A percentile compares a stretch with the other conserved stretches of the same genome.
phyloP scores from a whole-genome alignment of 805 yeast genomes.

The Zygotorulaspora chibaensis region DNA sequence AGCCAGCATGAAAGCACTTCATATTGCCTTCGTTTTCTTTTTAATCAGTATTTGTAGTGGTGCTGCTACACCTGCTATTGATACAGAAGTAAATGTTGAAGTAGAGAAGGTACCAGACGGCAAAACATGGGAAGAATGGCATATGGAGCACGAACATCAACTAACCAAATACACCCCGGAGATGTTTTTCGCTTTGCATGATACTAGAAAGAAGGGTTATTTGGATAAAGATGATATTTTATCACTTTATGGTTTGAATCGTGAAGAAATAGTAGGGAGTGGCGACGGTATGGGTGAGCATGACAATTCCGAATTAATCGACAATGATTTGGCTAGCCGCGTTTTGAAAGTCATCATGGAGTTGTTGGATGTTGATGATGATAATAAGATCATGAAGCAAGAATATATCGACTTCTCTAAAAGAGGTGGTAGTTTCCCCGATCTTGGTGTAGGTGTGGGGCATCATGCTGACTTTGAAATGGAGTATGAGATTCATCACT shows the following conservation, averaged over 20 bases:
- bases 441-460: constrained; percentile 89
- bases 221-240: constrained; percentile 62
- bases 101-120: constrained; percentile 47
- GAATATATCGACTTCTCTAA: constrained; percentile 65
- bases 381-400: constrained; percentile 57
- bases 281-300: constrained; percentile 89
- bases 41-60: constrained; percentile 10
- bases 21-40: background rate
- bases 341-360: constrained; percentile 54
- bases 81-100: constrained; percentile 29
- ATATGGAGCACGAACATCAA: constrained; percentile 86
- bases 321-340: constrained; percentile 47
- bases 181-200: constrained; percentile 78
- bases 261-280: constrained; percentile 72
- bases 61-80: constrained; percentile 5
- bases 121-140: constrained; percentile 76
- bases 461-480: constrained; percentile 91
- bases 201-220: constrained; percentile 53
- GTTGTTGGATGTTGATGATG: constrained; percentile 61
- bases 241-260: constrained; percentile 71
- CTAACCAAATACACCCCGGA: constrained; percentile 68
- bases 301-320: constrained; percentile 59
- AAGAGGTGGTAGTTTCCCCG: constrained; percentile 75
- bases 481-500: constrained; percentile 92
- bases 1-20: background rate